Conservation (phyloP, 257 asterid species). For the Solanum bulbocastanum region DNA sequence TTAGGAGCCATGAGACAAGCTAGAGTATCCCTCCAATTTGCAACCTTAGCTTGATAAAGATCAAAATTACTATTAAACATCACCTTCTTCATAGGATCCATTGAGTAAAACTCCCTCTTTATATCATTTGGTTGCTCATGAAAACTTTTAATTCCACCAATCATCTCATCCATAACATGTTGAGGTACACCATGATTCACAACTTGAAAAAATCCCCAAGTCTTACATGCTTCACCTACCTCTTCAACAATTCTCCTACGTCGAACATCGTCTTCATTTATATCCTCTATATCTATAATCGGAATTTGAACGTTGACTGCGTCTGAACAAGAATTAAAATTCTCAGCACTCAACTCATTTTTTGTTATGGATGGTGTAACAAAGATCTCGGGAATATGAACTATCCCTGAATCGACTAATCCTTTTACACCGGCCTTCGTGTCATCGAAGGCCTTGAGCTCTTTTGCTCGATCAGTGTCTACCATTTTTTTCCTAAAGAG, state of each 20-base stretch:
- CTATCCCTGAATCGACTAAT: neutral
- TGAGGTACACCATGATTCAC: slow-evolving; percentile 9
- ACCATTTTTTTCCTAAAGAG: neutral
- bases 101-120: neutral
- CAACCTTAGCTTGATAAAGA: neutral
- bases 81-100: slow-evolving; percentile 5
- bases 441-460: neutral
- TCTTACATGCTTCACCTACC: slow-evolving; percentile 1
- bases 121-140: neutral
- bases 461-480: neutral
- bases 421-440: slow-evolving; percentile 6
- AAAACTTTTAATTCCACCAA: neutral
- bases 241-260: neutral
- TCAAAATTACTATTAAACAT: slow-evolving; percentile 6
- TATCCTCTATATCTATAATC: neutral
- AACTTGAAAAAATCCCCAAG: slow-evolving; percentile 9
- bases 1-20: slow-evolving; percentile 3
- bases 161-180: slow-evolving; percentile 7
- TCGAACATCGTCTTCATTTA: neutral
- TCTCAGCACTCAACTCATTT: neutral
- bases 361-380: neutral
- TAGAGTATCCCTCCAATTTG: slow-evolving; percentile 11
- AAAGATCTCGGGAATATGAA: neutral
- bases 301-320: neutral
- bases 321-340: rapidly evolving